These are phyloP conservation scores for Thalia dealbata DNA, from an alignment of 176 grass and related monocot species.

Conservation along the genomic window DNA sequence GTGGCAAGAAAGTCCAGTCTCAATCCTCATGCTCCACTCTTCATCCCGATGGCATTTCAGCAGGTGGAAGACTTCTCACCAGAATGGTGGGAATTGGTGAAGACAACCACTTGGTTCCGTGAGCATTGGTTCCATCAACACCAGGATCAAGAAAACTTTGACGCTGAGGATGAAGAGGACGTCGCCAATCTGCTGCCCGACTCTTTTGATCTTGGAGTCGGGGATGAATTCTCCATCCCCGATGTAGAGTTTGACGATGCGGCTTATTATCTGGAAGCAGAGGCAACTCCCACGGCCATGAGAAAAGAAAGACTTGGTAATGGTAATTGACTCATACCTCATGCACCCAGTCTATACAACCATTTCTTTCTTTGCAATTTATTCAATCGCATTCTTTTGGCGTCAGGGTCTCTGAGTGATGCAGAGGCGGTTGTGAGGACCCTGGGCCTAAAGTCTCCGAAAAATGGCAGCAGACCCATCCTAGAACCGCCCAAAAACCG, in stretches of 20 bases:
- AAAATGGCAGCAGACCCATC: slow-evolving; percentile 4
- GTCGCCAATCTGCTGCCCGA: slow-evolving; percentile 54
- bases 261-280: not conserved
- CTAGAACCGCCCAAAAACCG: slow-evolving; percentile 17
- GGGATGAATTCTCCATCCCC: slow-evolving; percentile 37
- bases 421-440: slow-evolving; percentile 31
- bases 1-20: slow-evolving; percentile 39
- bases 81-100: slow-evolving; percentile 87
- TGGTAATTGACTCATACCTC: not conserved
- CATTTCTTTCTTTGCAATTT: not conserved
- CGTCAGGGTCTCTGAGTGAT: slow-evolving; percentile 22
- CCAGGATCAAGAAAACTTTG: slow-evolving; percentile 55
- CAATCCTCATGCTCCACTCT: slow-evolving; percentile 86
- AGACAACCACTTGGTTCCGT: slow-evolving; percentile 88
- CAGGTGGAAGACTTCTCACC: slow-evolving; percentile 92
- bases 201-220: slow-evolving; percentile 49
- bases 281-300: not conserved
- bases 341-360: not conserved
- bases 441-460: slow-evolving; percentile 34
- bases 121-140: slow-evolving; percentile 84
- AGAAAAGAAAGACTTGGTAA: not conserved
- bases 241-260: slow-evolving; percentile 15
- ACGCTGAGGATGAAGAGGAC: slow-evolving; percentile 27
- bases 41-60: slow-evolving; percentile 73
- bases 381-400: not conserved